phyloP scores from a whole-genome alignment of 257 asterid genomes.

The Handroanthus guayacan region DNA sequence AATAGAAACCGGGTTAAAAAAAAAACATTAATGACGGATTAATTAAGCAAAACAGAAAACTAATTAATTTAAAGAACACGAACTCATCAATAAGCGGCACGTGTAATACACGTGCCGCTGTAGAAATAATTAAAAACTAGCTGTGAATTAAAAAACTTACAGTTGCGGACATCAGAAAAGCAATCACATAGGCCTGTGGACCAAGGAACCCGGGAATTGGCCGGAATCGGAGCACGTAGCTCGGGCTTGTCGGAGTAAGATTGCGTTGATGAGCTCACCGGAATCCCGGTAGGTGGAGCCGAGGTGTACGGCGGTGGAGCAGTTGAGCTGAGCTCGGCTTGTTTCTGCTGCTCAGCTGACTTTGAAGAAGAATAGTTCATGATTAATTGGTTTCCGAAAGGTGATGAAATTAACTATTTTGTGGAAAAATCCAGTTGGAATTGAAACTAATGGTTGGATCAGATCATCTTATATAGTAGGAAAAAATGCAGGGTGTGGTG shows the following conservation, averaged over 20 bases:
- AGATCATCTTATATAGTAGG: too few species aligned
- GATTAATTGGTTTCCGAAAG: neutral
- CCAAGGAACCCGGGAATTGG: slow-evolving; percentile 63
- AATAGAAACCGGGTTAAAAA: too few species aligned
- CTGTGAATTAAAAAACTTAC: slow-evolving; percentile 46
- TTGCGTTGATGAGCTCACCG: slow-evolving; percentile 44
- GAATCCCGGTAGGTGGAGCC: slow-evolving; percentile 44
- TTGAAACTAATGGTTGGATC: too few species aligned
- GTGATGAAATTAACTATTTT: too few species aligned
- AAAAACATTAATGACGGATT: neutral
- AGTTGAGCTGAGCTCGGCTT: slow-evolving; percentile 30
- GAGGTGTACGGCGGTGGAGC: slow-evolving; percentile 29
- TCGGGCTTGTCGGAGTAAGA: slow-evolving; percentile 37
- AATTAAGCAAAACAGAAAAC: neutral
- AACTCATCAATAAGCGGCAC: neutral
- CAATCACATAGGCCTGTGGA: slow-evolving; percentile 83
- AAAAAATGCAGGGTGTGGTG: too few species aligned
- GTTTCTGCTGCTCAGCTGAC: slow-evolving; percentile 39
- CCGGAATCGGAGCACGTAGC: slow-evolving; percentile 33
- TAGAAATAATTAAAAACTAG: neutral
- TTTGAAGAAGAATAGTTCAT: too few species aligned
- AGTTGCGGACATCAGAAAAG: slow-evolving; percentile 65
- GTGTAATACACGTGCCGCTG: slow-evolving; percentile 34
- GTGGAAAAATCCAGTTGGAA: too few species aligned
- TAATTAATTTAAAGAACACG: neutral